Conservation (phyloP, 306 rosid species). For the Cucurbita maxima region DNA sequence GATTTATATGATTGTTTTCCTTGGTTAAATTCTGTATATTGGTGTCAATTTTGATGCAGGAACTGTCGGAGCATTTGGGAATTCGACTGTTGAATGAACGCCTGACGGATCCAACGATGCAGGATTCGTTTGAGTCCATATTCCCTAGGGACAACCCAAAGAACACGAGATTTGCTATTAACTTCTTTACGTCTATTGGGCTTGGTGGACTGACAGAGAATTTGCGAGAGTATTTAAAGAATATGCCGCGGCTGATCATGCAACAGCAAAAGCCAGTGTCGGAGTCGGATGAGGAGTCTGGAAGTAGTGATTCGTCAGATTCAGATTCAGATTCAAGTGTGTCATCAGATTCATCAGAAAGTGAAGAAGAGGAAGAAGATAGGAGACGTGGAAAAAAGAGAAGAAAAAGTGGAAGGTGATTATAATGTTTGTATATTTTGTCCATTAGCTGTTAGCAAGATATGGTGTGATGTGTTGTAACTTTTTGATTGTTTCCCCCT, state of each 20-base stretch:
- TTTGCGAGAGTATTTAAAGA: constrained; percentile 72
- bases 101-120: constrained; percentile 44
- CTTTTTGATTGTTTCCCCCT: background rate
- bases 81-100: constrained; percentile 57
- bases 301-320: constrained; percentile 38
- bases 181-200: constrained; percentile 90
- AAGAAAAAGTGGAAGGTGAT: constrained; percentile 24
- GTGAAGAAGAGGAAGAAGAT: constrained; percentile 20
- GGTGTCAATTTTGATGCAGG: constrained; percentile 35
- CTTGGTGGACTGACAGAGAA: constrained; percentile 92
- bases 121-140: constrained; percentile 55
- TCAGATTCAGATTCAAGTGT: constrained; percentile 28
- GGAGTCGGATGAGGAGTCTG: constrained; percentile 39
- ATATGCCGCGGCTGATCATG: constrained; percentile 89
- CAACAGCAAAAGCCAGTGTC: constrained; percentile 57
- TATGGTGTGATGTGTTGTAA: background rate
- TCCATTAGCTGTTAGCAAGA: background rate
- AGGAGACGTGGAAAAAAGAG: constrained; percentile 41
- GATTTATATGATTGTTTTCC: background rate
- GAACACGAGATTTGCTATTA: constrained; percentile 77
- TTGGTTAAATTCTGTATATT: constrained; percentile 4
- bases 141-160: constrained; percentile 81
- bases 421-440: background rate
- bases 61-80: constrained; percentile 74
- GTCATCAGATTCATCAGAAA: constrained; percentile 38